A percentile compares a stretch with the other conserved stretches of the same genome.
These are phyloP conservation scores for Pyricularia grisea DNA, from an alignment of 2,329 filamentous ascomycete genomes.

Conservation along the genomic window DNA sequence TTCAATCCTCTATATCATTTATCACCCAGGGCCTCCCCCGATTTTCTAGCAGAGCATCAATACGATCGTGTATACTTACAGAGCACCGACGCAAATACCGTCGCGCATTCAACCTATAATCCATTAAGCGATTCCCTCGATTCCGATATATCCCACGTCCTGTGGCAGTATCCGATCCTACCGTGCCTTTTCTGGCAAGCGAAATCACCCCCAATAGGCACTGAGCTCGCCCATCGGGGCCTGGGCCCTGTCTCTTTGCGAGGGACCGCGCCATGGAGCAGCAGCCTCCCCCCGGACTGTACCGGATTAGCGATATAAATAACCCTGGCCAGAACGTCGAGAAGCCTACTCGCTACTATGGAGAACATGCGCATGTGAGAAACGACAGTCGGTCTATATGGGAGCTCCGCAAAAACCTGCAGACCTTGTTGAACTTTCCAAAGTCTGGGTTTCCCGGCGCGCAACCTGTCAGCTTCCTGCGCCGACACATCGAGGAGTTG, in stretches of 20 bases:
- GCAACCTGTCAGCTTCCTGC: conserved; percentile 87
- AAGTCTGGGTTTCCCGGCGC: conserved; percentile 73
- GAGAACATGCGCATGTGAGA: conserved; percentile 17
- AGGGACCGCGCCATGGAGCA: neutral
- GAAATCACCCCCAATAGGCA: neutral
- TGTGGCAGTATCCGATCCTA: neutral
- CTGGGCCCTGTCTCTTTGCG: neutral
- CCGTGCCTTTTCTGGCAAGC: neutral
- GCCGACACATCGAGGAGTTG: conserved; percentile 74
- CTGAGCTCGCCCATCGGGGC: neutral
- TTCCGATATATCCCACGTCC: neutral
- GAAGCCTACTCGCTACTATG: conserved; percentile 10
- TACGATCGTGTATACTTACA: neutral
- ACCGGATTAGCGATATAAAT: conserved; percentile 4
- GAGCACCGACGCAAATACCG: neutral
- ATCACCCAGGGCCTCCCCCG: neutral
- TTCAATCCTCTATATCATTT: neutral
- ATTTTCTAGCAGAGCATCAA: neutral
- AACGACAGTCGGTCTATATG: neutral
- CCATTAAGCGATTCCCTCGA: neutral
- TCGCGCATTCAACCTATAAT: neutral
- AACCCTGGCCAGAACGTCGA: conserved; percentile 5
- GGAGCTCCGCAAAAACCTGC: conserved; percentile 60
- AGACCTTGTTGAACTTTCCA: conserved; percentile 60
- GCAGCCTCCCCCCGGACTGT: neutral